Percentiles rank a stretch among this genome's conserved stretches.
Conservation (phyloP, 2,329 filamentous ascomycete genomes). For the Ophiostoma ips region DNA sequence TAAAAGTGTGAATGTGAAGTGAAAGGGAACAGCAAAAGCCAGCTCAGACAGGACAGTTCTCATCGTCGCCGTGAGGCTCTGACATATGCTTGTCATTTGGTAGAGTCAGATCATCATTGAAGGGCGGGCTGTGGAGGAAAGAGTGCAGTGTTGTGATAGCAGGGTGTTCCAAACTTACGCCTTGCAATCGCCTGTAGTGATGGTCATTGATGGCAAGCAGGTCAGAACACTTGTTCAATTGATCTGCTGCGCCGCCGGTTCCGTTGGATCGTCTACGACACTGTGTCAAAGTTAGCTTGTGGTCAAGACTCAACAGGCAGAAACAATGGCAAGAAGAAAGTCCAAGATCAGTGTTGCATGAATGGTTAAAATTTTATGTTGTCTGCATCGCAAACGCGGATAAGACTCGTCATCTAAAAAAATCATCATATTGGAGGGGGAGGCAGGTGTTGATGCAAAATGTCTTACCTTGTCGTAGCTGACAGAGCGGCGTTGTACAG, state of each 20-base stretch:
- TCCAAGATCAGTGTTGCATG: conserved; percentile 38
- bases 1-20: not conserved
- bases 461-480: conserved; percentile 7
- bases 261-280: too few species aligned
- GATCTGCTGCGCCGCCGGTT: too few species aligned
- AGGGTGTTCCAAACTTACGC: conserved; percentile 5
- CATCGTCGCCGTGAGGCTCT: conserved; percentile 49
- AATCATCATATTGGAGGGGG: conserved; percentile 29
- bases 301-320: conserved; percentile 8
- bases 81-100: conserved; percentile 95
- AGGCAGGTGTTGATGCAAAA: not conserved
- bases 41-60: conserved; percentile 32
- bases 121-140: conserved; percentile 14
- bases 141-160: not conserved
- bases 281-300: conserved; percentile 7
- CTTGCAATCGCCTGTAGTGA: too few species aligned
- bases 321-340: conserved; percentile 11
- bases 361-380: conserved; percentile 54
- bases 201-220: not conserved
- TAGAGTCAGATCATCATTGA: conserved; percentile 70
- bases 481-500: too few species aligned
- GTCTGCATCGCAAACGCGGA: conserved; percentile 58
- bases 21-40: not conserved
- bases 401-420: conserved; percentile 69
- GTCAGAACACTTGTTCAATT: not conserved